phyloP scores from a whole-genome alignment of 768 basidiomycete species.

The Pleurotus salmoneostramineus region DNA sequence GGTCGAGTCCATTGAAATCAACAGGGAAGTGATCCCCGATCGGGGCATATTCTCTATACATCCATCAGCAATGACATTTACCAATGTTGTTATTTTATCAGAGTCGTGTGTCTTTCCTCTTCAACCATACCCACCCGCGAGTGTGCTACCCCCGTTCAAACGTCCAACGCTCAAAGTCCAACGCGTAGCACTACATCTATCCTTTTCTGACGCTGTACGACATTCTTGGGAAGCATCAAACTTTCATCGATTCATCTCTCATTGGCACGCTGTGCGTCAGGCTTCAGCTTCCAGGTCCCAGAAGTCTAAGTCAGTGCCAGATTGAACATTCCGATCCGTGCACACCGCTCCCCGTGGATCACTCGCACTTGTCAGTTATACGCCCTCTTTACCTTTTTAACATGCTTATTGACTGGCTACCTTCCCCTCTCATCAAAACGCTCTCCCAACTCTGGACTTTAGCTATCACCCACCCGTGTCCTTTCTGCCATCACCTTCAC shows the following conservation, averaged over 20 bases:
- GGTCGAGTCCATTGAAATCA: neutral
- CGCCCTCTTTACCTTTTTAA: slow-evolving; percentile 2
- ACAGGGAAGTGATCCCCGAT: neutral
- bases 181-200: neutral
- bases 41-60: neutral
- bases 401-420: neutral
- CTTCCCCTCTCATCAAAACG: neutral
- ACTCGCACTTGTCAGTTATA: slow-evolving; percentile 3
- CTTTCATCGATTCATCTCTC: neutral
- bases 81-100: neutral
- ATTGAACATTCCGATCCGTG: slow-evolving; percentile 4
- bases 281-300: neutral
- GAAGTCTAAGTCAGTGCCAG: neutral
- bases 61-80: neutral
- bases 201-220: neutral
- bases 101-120: neutral
- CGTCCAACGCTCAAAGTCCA: neutral
- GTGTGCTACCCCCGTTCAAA: neutral
- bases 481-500: neutral
- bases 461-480: neutral
- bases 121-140: neutral
- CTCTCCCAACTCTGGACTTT: neutral
- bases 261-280: neutral
- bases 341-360: slow-evolving; percentile 1
- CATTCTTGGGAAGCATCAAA: slow-evolving; percentile 6